These are phyloP conservation scores for Sugiyamaella smithiae DNA, from an alignment of 805 yeast species.

Conservation along the genomic window DNA sequence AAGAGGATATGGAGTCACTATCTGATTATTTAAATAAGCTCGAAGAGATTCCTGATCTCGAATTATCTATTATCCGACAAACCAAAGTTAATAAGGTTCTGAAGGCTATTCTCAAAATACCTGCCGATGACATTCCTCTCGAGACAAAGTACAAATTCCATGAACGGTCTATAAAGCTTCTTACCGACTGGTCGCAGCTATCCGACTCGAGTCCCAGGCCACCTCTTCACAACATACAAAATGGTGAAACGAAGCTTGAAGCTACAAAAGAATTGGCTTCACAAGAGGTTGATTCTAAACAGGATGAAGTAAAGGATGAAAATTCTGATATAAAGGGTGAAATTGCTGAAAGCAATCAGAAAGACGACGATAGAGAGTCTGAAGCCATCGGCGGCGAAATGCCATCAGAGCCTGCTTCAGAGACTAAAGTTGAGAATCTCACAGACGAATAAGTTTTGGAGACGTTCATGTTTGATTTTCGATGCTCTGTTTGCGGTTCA, in stretches of 20 bases:
- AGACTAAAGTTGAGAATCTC: no score
- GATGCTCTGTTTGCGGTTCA: no score
- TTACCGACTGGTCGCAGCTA: constrained; percentile 26
- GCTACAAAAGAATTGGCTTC: not conserved
- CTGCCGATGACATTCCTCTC: constrained; percentile 25
- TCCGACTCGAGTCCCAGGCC: constrained; percentile 3
- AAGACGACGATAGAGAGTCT: no score
- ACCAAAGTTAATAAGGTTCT: constrained; percentile 37
- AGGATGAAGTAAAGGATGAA: not conserved
- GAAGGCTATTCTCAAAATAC: constrained; percentile 30
- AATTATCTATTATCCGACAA: constrained; percentile 30
- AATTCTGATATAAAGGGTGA: no score
- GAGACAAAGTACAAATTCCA: constrained; percentile 33
- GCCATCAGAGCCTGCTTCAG: no score
- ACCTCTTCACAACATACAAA: not conserved
- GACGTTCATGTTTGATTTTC: no score
- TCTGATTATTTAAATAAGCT: constrained; percentile 29
- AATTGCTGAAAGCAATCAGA: no score
- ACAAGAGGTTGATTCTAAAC: not conserved
- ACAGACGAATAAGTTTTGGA: no score
- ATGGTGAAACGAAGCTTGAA: not conserved
- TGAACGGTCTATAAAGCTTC: constrained; percentile 26
- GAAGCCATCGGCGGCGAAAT: no score
- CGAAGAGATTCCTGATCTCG: constrained; percentile 31
- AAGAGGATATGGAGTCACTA: constrained; percentile 28